These are phyloP conservation scores for Besnoitia besnoiti DNA, from an alignment of 169 alveolate species.

Conservation along the genomic window DNA sequence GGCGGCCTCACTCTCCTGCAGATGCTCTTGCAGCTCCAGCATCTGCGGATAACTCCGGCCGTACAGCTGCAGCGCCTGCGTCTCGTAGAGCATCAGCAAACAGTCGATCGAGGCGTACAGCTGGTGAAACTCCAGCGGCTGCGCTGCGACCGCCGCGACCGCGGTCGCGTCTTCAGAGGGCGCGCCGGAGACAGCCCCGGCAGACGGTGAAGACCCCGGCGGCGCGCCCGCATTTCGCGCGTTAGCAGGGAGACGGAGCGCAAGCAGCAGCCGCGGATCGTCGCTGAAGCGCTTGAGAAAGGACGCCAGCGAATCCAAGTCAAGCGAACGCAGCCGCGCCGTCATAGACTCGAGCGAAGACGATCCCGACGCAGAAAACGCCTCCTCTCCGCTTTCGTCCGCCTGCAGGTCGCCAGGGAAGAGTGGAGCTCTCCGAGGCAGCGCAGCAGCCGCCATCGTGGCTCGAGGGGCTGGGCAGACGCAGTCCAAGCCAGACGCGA, in stretches of 20 bases:
- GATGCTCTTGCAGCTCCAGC: conserved; percentile 13
- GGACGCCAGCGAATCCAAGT: background rate
- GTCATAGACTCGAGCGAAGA: background rate
- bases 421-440: too few species aligned
- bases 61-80: conserved; percentile 56
- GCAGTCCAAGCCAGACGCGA: too few species aligned
- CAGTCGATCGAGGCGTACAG: conserved; percentile 38
- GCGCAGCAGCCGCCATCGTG: too few species aligned
- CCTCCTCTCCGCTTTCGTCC: too few species aligned
- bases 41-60: conserved; percentile 42
- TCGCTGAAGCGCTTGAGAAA: conserved; percentile 31
- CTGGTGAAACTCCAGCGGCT: conserved; percentile 23
- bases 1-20: conserved; percentile 18
- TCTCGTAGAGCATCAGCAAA: conserved; percentile 38
- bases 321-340: conserved; percentile 16
- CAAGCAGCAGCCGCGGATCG: conserved; percentile 40
- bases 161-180: background rate
- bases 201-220: background rate
- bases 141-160: background rate
- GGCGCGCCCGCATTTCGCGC: background rate
- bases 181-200: background rate
- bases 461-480: too few species aligned
- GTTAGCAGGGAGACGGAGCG: conserved; percentile 29
- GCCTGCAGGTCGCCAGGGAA: too few species aligned
- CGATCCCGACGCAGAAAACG: background rate